Evolutionary conservation across 176 grass and related monocot genomes (phyloP).

Genomic region (Metroxylon sagu): DNA sequence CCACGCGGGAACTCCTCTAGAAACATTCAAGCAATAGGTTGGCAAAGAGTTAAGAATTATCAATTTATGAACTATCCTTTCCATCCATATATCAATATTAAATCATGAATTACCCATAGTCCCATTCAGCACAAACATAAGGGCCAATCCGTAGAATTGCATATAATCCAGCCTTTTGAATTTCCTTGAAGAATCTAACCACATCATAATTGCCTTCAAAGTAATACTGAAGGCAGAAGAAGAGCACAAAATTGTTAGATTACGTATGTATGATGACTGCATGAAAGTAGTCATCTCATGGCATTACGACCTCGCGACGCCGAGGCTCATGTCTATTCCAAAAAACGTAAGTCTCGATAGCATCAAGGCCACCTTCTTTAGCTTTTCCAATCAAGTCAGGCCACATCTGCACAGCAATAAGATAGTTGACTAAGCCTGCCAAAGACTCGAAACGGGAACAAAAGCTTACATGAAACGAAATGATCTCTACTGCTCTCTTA

Average conservation of each 20-base stretch:
- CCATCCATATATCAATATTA: not conserved
- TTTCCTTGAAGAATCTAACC: slow-evolving; percentile 52
- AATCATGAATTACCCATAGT: slow-evolving; percentile 35
- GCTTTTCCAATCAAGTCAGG: slow-evolving; percentile 47
- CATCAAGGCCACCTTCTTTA: slow-evolving; percentile 51
- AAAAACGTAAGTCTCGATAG: slow-evolving; percentile 58
- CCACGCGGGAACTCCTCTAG: slow-evolving; percentile 48
- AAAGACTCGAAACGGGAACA: not conserved
- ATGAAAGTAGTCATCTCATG: not conserved
- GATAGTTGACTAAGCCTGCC: not conserved
- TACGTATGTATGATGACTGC: not conserved
- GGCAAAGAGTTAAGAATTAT: not conserved
- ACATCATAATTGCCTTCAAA: slow-evolving; percentile 57
- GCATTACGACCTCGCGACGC: slow-evolving; percentile 25
- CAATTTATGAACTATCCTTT: not conserved
- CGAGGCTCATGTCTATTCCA: slow-evolving; percentile 63
- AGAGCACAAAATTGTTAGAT: too few species aligned
- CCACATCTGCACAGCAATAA: slow-evolving; percentile 43
- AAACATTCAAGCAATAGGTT: not conserved
- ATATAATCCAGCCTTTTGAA: slow-evolving; percentile 46
- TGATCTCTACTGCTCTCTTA: not conserved
- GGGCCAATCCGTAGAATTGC: slow-evolving; percentile 74
- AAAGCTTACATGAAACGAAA: not conserved
- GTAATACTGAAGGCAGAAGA: slow-evolving; percentile 36
- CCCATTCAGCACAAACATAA: slow-evolving; percentile 81